Evolutionary conservation across 768 basidiomycete genomes (phyloP), one percentile per base, ranked within the genome.

Genomic region (Collybiopsis confluens): DNA sequence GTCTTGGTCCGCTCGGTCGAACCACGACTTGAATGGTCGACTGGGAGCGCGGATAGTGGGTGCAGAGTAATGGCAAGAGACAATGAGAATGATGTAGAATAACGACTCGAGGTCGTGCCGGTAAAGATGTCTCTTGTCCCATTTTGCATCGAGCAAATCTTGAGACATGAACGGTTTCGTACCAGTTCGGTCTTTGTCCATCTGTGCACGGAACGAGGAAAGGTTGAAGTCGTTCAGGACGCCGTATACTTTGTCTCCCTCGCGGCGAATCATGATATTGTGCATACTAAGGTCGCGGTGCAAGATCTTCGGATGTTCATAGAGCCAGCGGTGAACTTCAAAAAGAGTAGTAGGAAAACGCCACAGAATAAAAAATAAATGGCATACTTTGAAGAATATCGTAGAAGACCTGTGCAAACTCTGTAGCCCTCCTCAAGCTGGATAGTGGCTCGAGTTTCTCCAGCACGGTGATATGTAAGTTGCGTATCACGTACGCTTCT

Each of bases 221-320:
- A 28, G 27, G 27, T 45, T 21, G 24, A 21, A 45, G 23, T 45
- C 44, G 27, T 54, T 54, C 27, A 57, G 28, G 18, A 57, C 58
- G 52, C 54, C 47, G 33, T 56, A 48, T 27, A 41, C 27, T 35
- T 56, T 38, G 52, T 41, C 23, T 45, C 59, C 40, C 38, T 36
- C 15, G 20, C 60, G 45, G 45, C 52, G 11, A 40, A 23, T 33
- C 58, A 58, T 58, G 21, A 59, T 54, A 41, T 59, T 59, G 20
- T 36, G 42, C 13, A 30, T 24, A 30, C 58, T 58, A 21, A 59
- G 42, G 28, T 59, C 54, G 13, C 54, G 58, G 45, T 59, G 54
- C 15, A 52, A 46, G 24, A 56, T 51, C 10, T 44, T 35, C 37
- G 42, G 24, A 24, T 37, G 7, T n/a, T 58, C 56, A 40, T 24